Evolutionary conservation across 163 green algal species (phyloP), one percentile per base, ranked within the genome.

Genomic region (Chloromonas sp.): DNA sequence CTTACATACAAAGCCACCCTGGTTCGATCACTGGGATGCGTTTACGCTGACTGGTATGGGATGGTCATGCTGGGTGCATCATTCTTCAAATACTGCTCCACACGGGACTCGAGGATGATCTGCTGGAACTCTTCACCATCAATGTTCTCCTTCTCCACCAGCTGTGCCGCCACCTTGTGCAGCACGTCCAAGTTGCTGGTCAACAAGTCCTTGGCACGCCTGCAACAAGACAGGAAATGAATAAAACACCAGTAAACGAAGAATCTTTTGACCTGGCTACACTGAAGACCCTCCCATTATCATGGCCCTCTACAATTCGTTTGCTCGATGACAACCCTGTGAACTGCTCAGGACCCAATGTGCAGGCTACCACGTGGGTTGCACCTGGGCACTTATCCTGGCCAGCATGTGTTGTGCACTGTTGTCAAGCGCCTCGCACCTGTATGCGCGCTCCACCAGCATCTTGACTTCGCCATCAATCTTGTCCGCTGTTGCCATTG

Each of bases 111-210:
- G 81, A 98, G 87, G 77, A 99, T 92, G 71, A 99, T 95, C 78
- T 92, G 86, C 90, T 96, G 91, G 86, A 97, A 96, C 93, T 99
- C 97, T 66, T 99, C 97, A 58, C 97, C 97, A 88, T 99, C 97
- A 74, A 99, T 97, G 87, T 97, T 98, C 92, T 99, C 97, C 90
- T 98, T 98, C 93, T 99, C 97, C 83, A 99, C 88, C 74, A 99
- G 90, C 76, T 98, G 91, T 0, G 94, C 95, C 0, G 97, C 96
- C 74, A 89, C 59, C 83, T 92, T 92, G 92, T 99, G 97, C 88
- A 99, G 90, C 57, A 99, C 90, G 60, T 95, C 87, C 71, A 99
- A 98, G 92, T 99, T 98, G 81, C 81, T 92, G 85, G 93, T 85
- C 71, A 99, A 84, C 83, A 99, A 90, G 86, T 99, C 97, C 96